These are phyloP conservation scores for Jimgerdemannia lactiflua DNA, from an alignment of 192 early-diverging fungal species.

Conservation along the genomic window DNA sequence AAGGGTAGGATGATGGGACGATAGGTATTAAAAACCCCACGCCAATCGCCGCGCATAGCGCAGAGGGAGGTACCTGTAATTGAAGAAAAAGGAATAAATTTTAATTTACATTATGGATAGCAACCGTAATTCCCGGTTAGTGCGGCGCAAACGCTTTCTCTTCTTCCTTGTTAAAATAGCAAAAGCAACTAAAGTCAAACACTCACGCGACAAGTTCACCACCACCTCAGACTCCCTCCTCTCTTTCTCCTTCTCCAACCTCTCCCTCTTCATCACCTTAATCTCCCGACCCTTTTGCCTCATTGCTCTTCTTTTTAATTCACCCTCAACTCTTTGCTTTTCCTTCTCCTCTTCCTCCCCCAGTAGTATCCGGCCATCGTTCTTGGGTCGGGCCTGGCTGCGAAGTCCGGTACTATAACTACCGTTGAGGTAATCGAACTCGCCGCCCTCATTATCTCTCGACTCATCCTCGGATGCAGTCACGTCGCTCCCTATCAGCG, in stretches of 20 bases:
- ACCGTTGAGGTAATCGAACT: neutral
- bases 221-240: neutral
- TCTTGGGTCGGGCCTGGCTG: neutral
- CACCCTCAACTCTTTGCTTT: neutral
- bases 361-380: neutral
- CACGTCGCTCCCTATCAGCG: neutral
- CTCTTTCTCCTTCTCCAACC: neutral
- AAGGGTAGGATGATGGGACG: neutral
- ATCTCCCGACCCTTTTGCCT: neutral
- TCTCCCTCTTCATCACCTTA: neutral
- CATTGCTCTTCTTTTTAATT: neutral
- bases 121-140: neutral
- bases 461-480: neutral
- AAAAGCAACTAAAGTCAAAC: neutral
- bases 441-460: neutral
- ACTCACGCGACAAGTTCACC: neutral
- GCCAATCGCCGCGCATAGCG: neutral
- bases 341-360: neutral
- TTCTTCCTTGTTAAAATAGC: neutral
- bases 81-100: neutral
- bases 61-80: neutral
- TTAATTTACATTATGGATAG: neutral
- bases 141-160: neutral
- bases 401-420: neutral
- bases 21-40: neutral